Evolutionary conservation across 2,329 filamentous ascomycete species (phyloP).

Genomic region (Harringtonia aguacate): DNA sequence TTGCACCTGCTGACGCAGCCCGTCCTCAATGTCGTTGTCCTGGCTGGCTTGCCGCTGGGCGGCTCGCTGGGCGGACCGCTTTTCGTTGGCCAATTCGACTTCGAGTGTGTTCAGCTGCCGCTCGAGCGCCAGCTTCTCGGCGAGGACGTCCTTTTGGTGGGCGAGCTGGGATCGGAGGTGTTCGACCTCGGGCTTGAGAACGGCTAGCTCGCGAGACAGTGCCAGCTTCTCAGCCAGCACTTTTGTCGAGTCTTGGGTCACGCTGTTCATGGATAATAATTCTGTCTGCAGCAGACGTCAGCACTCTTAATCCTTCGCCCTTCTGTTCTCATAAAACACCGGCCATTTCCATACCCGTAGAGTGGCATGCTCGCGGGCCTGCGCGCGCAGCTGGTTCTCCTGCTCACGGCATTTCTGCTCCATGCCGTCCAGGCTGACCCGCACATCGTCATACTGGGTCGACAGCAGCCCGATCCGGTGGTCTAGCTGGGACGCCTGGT

Average conservation of each 20-base stretch:
- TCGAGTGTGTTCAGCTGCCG: constrained; percentile 68
- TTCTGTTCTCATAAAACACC: too few species aligned
- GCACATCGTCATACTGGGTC: constrained; percentile 27
- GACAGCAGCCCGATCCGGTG: constrained; percentile 42
- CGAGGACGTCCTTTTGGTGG: constrained; percentile 55
- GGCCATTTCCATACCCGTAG: constrained; percentile 28
- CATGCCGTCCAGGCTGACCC: constrained; percentile 30
- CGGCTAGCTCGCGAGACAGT: constrained; percentile 38
- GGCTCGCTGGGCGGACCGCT: constrained; percentile 52
- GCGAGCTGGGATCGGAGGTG: constrained; percentile 43
- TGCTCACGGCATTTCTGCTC: constrained; percentile 32
- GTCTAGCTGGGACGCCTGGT: constrained; percentile 49
- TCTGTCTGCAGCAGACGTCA: constrained; percentile 44
- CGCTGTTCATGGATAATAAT: constrained; percentile 54
- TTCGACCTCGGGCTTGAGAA: constrained; percentile 44
- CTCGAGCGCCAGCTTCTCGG: constrained; percentile 72
- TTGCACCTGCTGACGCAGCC: constrained; percentile 18
- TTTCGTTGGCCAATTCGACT: constrained; percentile 75
- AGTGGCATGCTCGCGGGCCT: constrained; percentile 35
- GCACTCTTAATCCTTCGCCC: background rate
- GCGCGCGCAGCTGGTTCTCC: constrained; percentile 35
- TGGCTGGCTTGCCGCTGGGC: constrained; percentile 21
- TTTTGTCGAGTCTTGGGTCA: constrained; percentile 60
- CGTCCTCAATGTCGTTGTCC: constrained; percentile 21
- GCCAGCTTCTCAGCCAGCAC: constrained; percentile 49